Evolutionary conservation across 139 green algal genomes (phyloP), one percentile per base, ranked within the genome.

Genomic region (Chlorella sp.): DNA sequence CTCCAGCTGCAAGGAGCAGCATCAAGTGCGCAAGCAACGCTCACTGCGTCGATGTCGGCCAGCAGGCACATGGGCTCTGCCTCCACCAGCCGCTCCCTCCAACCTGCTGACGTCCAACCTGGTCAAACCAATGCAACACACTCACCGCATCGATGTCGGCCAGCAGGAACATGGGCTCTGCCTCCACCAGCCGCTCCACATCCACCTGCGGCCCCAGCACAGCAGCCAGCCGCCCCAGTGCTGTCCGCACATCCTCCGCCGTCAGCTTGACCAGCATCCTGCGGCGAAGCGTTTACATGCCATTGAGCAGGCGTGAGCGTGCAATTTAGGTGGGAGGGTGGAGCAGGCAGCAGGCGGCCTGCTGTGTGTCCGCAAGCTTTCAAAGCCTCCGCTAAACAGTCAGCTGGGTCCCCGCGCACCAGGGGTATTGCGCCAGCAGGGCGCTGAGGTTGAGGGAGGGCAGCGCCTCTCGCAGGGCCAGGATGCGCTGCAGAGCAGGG

Each of bases 101-200:
- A n/a, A n/a, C n/a, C n/a, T n/a, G n/a, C n/a, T n/a, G n/a, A n/a
- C n/a, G n/a, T n/a, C n/a, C n/a, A n/a, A n/a, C n/a, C n/a, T n/a
- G n/a, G n/a, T n/a, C n/a, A n/a, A n/a, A 3, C 24, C 3, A 36
- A 77, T 6, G 13, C 72, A n/a, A 8, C 43, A 36, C 22, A 14
- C 73, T 62, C 43, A 62, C 43, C 43, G 26, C 20, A 0, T 62
- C 3, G 32, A 84, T 60, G 62, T 76, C 62, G 17, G 78, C 73
- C 32, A 68, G 32, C n/a, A 91, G 68, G 26, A 91, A 34, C 78
- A 86, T 81, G 2, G 86, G 86, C 73, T 91, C 87, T 34, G 64
- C 73, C 9, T 26, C 64, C 0, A 91, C 48, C 16, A 91, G 56
- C 65, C 43, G 51, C 40, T 91, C 73, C 4, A 91, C 73, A 48